phyloP scores from a whole-genome alignment of 176 grass and related monocot genomes.

The Phoenix dactylifera region DNA sequence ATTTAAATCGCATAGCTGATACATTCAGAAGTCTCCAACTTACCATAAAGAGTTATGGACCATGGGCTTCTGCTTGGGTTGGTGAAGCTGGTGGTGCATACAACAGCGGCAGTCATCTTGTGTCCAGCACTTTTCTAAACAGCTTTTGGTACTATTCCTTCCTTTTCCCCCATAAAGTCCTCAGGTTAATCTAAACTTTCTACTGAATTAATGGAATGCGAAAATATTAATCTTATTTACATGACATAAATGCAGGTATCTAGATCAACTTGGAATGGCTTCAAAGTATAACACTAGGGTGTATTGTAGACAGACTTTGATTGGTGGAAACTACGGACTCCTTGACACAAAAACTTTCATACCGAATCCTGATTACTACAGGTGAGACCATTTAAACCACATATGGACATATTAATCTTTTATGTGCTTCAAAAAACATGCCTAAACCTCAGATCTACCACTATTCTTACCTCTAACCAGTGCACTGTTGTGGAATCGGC shows the following conservation, averaged over 20 bases:
- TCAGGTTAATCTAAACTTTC: too few species aligned
- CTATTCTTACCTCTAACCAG: constrained; percentile 22
- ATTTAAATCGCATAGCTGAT: constrained; percentile 41
- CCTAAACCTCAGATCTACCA: too few species aligned
- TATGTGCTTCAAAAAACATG: constrained; percentile 24
- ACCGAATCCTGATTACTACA: constrained; percentile 98
- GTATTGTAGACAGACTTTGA: constrained; percentile 86
- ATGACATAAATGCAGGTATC: constrained; percentile 50
- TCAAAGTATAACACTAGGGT: constrained; percentile 88
- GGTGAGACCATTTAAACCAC: constrained; percentile 29
- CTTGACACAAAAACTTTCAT: constrained; percentile 71
- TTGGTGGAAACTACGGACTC: constrained; percentile 94
- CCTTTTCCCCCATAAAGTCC: neutral
- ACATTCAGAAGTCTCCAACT: constrained; percentile 87
- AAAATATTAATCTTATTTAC: neutral
- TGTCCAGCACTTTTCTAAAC: constrained; percentile 84
- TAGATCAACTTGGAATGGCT: constrained; percentile 87
- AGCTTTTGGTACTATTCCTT: constrained; percentile 81
- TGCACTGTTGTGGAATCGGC: constrained; percentile 81
- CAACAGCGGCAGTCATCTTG: constrained; percentile 69
- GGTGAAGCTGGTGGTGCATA: constrained; percentile 92
- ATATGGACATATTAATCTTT: too few species aligned
- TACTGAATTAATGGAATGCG: too few species aligned
- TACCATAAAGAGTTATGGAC: constrained; percentile 58
- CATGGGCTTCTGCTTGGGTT: constrained; percentile 83